Base-by-base conservation (phyloP, 2,329 filamentous ascomycete genomes). In the Ilyonectria robusta region DNA sequence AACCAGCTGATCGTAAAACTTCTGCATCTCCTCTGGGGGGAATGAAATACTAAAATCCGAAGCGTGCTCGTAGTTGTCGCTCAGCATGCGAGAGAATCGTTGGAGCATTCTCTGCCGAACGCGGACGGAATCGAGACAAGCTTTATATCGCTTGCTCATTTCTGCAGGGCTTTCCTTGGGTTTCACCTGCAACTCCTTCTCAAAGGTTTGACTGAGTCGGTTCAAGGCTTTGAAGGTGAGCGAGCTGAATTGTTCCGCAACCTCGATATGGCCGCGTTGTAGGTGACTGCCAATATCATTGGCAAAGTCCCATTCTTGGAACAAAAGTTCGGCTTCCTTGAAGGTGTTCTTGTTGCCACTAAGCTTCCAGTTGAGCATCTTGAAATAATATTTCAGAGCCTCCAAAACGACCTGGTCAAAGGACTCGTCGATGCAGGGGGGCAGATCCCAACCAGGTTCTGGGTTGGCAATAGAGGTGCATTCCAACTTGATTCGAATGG, bases 321-420 rank as follows among this genome's bases (percentile, higher is more conserved):
- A 97, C 54, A 99, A 84, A 70, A 99, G 92, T 84, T 99, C 96
- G 7, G 96, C 96, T 80, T 99, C 96, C 78, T 98, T 98, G 87
- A 99, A 99, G 0, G 95, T 98, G 82, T 98, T 99, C 80, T 98
- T 98, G 84, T 98, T 98, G 62, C 94, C 94, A 74, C 93, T 95
- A 59, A 99, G 85, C 81, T 98, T 98, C 94, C 95, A 98, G 78
- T 98, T 98, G 50, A 99, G 86, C 88, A 99, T 95, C 80, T 95
- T 96, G 87, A 99, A 99, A 82, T 99, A 99, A 80, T 97, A 98
- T 79, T 95, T 97, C 73, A 99, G 85, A 0, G 95, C 95, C 76
- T 98, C 95, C 48, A 99, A 83, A 10, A 98, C 94, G 19, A 97
- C 94, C 37, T 92, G 88, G 78, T 98, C 96, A 76, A 98, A 99